These are phyloP conservation scores for Trametes sp. DNA, from an alignment of 1,284 basidiomycete species.

Conservation along the genomic window DNA sequence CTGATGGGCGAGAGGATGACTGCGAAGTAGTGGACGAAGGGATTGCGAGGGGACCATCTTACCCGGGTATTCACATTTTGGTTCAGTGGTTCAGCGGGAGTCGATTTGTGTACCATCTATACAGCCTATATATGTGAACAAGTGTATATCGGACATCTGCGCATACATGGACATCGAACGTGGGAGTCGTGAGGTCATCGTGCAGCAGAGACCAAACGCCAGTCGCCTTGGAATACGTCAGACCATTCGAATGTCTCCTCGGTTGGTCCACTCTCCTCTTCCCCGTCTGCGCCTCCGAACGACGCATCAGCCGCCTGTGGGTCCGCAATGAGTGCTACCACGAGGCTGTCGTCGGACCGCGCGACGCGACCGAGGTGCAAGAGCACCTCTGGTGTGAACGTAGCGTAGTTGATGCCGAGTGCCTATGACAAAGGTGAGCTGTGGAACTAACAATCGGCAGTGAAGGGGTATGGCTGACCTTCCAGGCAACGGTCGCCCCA, in stretches of 20 bases:
- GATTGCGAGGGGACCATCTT: not conserved
- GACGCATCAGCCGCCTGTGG: slow-evolving; percentile 31
- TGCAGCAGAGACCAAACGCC: slow-evolving; percentile 32
- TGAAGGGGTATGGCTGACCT: slow-evolving; percentile 44
- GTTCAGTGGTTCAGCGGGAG: not conserved
- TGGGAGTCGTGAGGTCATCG: not conserved
- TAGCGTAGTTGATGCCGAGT: slow-evolving; percentile 59
- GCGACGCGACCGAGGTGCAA: slow-evolving; percentile 51
- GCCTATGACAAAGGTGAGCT: slow-evolving; percentile 43
- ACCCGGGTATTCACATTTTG: too few species aligned
- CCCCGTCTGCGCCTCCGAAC: slow-evolving; percentile 33
- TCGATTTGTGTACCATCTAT: slow-evolving; percentile 1
- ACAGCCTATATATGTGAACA: not conserved
- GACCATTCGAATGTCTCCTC: slow-evolving; percentile 39
- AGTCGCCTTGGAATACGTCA: slow-evolving; percentile 39
- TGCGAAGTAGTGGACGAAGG: not conserved
- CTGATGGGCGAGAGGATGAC: not conserved
- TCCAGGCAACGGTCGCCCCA: slow-evolving; percentile 58
- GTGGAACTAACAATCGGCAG: not conserved
- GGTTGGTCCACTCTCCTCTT: slow-evolving; percentile 27
- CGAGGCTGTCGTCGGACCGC: slow-evolving; percentile 34
- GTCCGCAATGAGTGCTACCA: slow-evolving; percentile 38
- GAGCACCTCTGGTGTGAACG: slow-evolving; percentile 60
- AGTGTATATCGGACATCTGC: too few species aligned
- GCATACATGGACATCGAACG: not conserved